These are phyloP conservation scores for Phylloboletellus chloephorus DNA, from an alignment of 1,284 basidiomycete species.

Conservation along the genomic window DNA sequence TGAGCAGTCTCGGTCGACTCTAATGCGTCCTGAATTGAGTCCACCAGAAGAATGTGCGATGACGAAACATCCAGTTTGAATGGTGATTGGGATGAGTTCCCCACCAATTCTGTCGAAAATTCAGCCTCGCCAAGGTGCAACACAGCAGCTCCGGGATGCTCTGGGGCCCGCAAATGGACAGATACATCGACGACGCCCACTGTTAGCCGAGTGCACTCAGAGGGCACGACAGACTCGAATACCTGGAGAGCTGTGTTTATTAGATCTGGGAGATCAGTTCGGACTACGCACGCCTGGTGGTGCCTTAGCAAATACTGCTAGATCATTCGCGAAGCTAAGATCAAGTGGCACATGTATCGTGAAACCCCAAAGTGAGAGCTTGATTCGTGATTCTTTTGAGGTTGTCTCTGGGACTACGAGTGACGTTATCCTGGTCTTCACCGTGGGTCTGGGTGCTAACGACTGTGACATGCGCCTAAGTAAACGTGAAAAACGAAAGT, in stretches of 20 bases:
- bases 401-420: slow-evolving; percentile 57
- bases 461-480: slow-evolving; percentile 31
- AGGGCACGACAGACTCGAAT: slow-evolving; percentile 91
- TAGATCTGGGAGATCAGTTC: not conserved
- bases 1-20: slow-evolving; percentile 17
- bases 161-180: slow-evolving; percentile 55
- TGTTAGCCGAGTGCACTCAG: slow-evolving; percentile 73
- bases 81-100: slow-evolving; percentile 52
- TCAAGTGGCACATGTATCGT: slow-evolving; percentile 64
- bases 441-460: slow-evolving; percentile 43
- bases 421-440: slow-evolving; percentile 69
- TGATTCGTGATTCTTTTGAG: slow-evolving; percentile 77
- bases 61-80: slow-evolving; percentile 48
- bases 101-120: slow-evolving; percentile 67
- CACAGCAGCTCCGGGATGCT: slow-evolving; percentile 59
- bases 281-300: slow-evolving; percentile 73
- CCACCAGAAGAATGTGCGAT: slow-evolving; percentile 56
- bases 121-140: slow-evolving; percentile 61
- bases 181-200: slow-evolving; percentile 69
- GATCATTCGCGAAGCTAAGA: slow-evolving; percentile 57
- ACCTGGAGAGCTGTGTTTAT: slow-evolving; percentile 42
- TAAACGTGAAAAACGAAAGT: slow-evolving; percentile 1
- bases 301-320: slow-evolving; percentile 69
- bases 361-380: slow-evolving; percentile 60
- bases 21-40: slow-evolving; percentile 45